Base-by-base conservation (phyloP, 129 eudicot species). In the Lonicera japonica region DNA sequence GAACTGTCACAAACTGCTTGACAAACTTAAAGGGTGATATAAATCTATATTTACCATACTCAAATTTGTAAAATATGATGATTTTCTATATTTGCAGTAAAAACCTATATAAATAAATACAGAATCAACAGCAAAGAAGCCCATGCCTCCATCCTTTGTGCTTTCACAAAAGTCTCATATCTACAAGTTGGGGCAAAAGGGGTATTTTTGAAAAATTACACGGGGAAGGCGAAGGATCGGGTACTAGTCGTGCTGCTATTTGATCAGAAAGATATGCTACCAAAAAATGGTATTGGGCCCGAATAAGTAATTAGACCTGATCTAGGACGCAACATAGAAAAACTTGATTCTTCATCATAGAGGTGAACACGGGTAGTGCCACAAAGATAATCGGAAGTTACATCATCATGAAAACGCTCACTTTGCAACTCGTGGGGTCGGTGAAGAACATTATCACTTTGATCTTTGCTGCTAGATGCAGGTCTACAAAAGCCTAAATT, bases 301-400 rank as follows among this genome's bases (percentile, higher is more conserved):
- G n/a, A n/a, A 96, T 46, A 73, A 9, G 80, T 74, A 48, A 80
- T 64, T 9, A 20, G 56, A 29, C 85, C 84, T 21, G 94, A 75
- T 22, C 70, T 25, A 34, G 79, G 79, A 65, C 79, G 76, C 0
- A 70, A 55, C 63, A 67, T 81, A 19, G 97, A 71, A 74, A 88
- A 88, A 73, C 90, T 85, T 12, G 94, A 67, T 66, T 88, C 96
- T 68, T 80, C 89, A 47, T 66, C 79, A 65, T 73, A 80, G 16
- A 70, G 70, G 36, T 78, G 65, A 20, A 70, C 67, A 15, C 29
- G 65, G 41, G 25, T 56, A 10, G 25, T 56, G 21, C 19, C 48
- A 39, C 73, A 18, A 48, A 41, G 56, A 57, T 56, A 56, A 56
- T 63, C 78, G 52, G 77, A 61, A 58, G 55, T 53, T 46, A 39